Conservation (phyloP, 2,329 filamentous ascomycete species). For the Bipolaris sorokiniana region DNA sequence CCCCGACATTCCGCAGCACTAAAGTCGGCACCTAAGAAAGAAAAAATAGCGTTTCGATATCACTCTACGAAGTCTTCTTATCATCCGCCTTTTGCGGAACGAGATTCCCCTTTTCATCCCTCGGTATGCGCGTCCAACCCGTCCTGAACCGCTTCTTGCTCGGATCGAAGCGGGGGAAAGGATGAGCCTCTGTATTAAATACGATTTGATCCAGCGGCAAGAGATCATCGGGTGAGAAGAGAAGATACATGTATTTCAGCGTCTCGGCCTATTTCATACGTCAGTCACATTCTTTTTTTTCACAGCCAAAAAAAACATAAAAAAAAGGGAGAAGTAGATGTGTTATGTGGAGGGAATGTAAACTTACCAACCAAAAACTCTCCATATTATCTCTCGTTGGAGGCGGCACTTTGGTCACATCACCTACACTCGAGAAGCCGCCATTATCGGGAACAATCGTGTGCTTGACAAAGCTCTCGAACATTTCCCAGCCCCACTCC, state of each 20-base stretch:
- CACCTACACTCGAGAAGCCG: slow-evolving; percentile 80
- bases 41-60: not conserved
- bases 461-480: slow-evolving; percentile 85
- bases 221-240: slow-evolving; percentile 84
- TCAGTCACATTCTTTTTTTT: not conserved
- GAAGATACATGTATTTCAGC: slow-evolving; percentile 94
- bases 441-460: slow-evolving; percentile 78
- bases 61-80: not conserved
- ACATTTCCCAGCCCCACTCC: slow-evolving; percentile 99
- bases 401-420: slow-evolving; percentile 76
- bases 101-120: slow-evolving; percentile 48
- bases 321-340: not conserved
- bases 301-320: not conserved
- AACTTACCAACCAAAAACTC: slow-evolving; percentile 90
- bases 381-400: slow-evolving; percentile 89
- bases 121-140: slow-evolving; percentile 76
- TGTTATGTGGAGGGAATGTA: too few relatives aligned
- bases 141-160: slow-evolving; percentile 74
- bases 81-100: slow-evolving; percentile 22
- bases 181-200: slow-evolving; percentile 95
- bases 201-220: slow-evolving; percentile 86
- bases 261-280: slow-evolving; percentile 75
- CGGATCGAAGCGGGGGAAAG: slow-evolving; percentile 85
- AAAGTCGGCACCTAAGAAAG: not conserved
- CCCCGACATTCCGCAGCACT: not conserved